Percentiles rank a stretch among this genome's conserved stretches.
These are phyloP conservation scores for Acanthamoeba castellanii DNA, from an alignment of 208 protist species.

Conservation along the genomic window DNA sequence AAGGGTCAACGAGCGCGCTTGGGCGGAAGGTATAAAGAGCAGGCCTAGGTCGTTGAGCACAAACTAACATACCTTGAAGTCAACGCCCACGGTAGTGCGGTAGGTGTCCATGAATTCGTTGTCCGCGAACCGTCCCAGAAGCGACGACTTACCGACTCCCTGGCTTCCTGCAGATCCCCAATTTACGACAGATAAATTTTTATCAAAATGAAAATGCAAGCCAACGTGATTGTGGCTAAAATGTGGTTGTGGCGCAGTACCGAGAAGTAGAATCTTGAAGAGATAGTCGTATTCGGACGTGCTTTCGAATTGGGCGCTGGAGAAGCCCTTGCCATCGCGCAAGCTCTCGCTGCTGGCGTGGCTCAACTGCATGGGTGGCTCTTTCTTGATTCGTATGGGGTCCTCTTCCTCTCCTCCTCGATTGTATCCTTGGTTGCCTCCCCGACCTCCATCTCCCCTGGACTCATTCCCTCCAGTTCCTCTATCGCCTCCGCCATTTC, in stretches of 20 bases:
- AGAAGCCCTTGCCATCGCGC: slow-evolving; percentile 5
- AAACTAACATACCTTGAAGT: slow-evolving; percentile 24
- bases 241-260: background rate
- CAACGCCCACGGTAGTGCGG: slow-evolving; percentile 43
- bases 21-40: background rate
- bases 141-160: slow-evolving; percentile 46
- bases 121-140: slow-evolving; percentile 52
- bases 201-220: too few species aligned
- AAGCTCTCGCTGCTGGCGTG: background rate
- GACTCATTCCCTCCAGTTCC: background rate
- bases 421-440: background rate
- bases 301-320: slow-evolving; percentile 51
- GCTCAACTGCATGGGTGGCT: background rate
- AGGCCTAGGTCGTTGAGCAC: background rate
- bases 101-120: slow-evolving; percentile 62
- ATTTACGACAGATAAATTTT: background rate
- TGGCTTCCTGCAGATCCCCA: background rate
- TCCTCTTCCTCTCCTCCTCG: background rate
- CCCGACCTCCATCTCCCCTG: background rate
- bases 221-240: background rate
- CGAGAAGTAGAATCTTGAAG: slow-evolving; percentile 60
- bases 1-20: too few species aligned
- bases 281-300: slow-evolving; percentile 60
- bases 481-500: slow-evolving; percentile 11
- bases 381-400: background rate